Percentiles rank a stretch among this genome's conserved stretches.
These are phyloP conservation scores for Penicillium brasilianum DNA, from an alignment of 2,329 filamentous ascomycete species.

Conservation along the genomic window DNA sequence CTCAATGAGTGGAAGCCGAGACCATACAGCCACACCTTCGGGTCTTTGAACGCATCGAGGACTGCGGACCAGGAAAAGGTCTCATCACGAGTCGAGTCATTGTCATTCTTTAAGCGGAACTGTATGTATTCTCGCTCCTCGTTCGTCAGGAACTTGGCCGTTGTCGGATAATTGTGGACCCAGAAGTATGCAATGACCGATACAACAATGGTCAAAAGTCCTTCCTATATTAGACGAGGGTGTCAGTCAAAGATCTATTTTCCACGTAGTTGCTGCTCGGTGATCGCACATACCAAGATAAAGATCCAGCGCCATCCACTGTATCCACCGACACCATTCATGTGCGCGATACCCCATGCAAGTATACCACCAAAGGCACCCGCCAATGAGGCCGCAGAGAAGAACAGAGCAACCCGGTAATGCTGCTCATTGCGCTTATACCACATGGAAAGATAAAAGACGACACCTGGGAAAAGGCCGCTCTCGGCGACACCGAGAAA, in stretches of 20 bases:
- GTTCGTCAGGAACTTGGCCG: conserved; percentile 47
- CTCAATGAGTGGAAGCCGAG: conserved; percentile 26
- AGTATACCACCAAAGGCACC: conserved; percentile 67
- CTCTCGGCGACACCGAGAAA: conserved; percentile 59
- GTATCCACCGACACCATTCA: conserved; percentile 54
- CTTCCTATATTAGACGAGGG: conserved; percentile 56
- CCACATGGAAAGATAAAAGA: conserved; percentile 67
- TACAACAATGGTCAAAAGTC: conserved; percentile 69
- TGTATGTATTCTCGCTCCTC: conserved; percentile 65
- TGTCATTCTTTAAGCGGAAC: conserved; percentile 68
- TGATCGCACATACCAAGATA: conserved; percentile 54
- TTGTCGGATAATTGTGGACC: conserved; percentile 50
- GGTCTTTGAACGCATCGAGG: conserved; percentile 64
- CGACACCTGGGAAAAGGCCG: conserved; percentile 59
- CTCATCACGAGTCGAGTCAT: conserved; percentile 72
- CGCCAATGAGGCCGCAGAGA: conserved; percentile 62
- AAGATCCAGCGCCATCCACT: conserved; percentile 69
- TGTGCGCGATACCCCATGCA: conserved; percentile 58
- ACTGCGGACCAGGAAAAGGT: conserved; percentile 72
- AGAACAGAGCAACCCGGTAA: conserved; percentile 65
- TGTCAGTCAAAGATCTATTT: background rate
- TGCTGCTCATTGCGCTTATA: conserved; percentile 65
- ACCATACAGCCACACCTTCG: conserved; percentile 30
- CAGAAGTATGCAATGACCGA: conserved; percentile 46
- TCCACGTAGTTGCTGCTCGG: no score